A percentile compares a stretch with the other conserved stretches of the same genome.
Evolutionary conservation across 2,329 filamentous ascomycete species (phyloP).

Genomic region (Penicillium brevicompactum): DNA sequence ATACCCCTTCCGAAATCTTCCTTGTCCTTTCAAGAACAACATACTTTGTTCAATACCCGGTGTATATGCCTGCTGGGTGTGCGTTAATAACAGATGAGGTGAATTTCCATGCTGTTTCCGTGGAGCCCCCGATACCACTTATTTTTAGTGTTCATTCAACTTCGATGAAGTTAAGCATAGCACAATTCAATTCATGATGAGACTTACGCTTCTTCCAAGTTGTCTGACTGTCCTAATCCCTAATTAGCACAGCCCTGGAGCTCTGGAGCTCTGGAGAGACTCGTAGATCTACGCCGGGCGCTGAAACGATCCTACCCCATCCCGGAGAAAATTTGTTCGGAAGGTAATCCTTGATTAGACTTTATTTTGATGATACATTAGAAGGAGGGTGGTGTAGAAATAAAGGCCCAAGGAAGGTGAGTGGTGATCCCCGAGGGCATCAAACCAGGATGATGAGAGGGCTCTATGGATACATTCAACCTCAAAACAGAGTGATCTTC

Average conservation of each 20-base stretch:
- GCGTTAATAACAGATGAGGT: background rate
- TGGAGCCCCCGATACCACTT: background rate
- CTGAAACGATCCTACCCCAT: too few relatives aligned
- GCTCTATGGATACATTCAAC: background rate
- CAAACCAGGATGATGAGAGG: background rate
- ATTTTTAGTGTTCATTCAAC: background rate
- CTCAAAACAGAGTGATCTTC: background rate
- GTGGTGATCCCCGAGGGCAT: background rate
- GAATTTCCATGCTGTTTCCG: background rate
- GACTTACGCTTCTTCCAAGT: background rate
- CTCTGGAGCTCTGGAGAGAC: too few relatives aligned
- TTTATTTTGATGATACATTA: slow-evolving; percentile 15
- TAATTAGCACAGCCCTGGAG: background rate
- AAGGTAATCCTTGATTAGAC: background rate
- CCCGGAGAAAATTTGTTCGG: too few relatives aligned
- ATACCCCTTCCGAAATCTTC: slow-evolving; percentile 10
- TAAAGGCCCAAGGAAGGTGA: background rate
- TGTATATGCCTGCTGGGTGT: slow-evolving; percentile 1
- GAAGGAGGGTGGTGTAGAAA: background rate
- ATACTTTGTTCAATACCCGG: slow-evolving; percentile 16
- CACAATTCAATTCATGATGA: background rate
- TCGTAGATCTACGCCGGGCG: background rate
- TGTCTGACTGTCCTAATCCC: background rate
- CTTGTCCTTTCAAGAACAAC: background rate
- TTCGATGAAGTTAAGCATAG: background rate